Percentiles rank a stretch among this genome's conserved stretches.
Conservation (phyloP, 2,329 filamentous ascomycete species). For the Scedosporium minutisporum region DNA sequence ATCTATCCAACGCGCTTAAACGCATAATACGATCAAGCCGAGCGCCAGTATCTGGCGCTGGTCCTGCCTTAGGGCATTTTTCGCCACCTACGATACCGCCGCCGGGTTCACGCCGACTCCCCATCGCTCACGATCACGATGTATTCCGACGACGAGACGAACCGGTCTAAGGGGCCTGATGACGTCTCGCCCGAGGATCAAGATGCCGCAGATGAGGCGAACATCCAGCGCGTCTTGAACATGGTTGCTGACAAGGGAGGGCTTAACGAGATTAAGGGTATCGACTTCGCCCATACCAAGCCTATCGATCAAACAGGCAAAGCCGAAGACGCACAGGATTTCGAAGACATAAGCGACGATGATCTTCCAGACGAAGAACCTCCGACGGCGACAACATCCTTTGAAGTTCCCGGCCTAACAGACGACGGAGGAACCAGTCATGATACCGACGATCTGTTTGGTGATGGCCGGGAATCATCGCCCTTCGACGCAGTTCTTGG, state of each 20-base stretch:
- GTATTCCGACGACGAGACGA: not conserved
- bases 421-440: conserved; percentile 53
- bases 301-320: conserved; percentile 63
- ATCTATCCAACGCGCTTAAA: not conserved
- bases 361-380: conserved; percentile 77
- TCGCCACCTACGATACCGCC: not conserved
- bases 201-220: conserved; percentile 37
- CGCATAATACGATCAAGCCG: not conserved
- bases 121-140: not conserved
- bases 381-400: conserved; percentile 27
- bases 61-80: conserved; percentile 2
- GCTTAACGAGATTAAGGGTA: conserved; percentile 25
- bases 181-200: conserved; percentile 17
- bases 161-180: not conserved
- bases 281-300: conserved; percentile 26
- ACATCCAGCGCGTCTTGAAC: conserved; percentile 35
- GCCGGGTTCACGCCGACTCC: not conserved
- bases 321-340: conserved; percentile 86
- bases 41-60: not conserved
- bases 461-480: conserved; percentile 44
- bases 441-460: conserved; percentile 60
- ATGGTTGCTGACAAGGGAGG: conserved; percentile 26
- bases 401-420: conserved; percentile 43
- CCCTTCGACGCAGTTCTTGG: conserved; percentile 32
- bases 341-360: conserved; percentile 82